Percentiles rank a stretch among this genome's conserved stretches.
These are phyloP conservation scores for Ceratorhiza oryzae-sativae DNA, from an alignment of 1,284 basidiomycete species.

Conservation along the genomic window DNA sequence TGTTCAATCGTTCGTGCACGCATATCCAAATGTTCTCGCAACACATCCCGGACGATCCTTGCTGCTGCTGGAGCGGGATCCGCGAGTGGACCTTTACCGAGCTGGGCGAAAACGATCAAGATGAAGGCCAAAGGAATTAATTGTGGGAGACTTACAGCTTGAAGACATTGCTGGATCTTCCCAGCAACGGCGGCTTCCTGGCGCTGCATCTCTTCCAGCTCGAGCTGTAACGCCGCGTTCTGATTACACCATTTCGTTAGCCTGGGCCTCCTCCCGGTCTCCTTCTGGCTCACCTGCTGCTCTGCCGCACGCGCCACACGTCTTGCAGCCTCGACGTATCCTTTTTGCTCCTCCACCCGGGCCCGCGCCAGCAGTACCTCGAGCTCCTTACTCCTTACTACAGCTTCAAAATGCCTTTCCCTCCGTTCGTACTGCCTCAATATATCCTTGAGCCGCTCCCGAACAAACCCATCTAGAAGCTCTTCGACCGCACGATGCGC, in stretches of 20 bases:
- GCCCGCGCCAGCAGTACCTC: slow-evolving; percentile 82
- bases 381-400: slow-evolving; percentile 85
- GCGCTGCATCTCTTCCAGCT: slow-evolving; percentile 33
- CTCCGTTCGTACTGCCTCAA: slow-evolving; percentile 83
- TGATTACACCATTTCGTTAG: background rate
- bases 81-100: slow-evolving; percentile 18
- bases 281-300: slow-evolving; percentile 27
- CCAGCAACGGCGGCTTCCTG: slow-evolving; percentile 24
- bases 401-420: slow-evolving; percentile 86
- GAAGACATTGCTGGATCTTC: slow-evolving; percentile 34
- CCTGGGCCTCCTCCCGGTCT: too few species aligned
- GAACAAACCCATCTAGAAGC: slow-evolving; percentile 79
- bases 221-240: slow-evolving; percentile 30
- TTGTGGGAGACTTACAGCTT: slow-evolving; percentile 6
- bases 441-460: slow-evolving; percentile 81
- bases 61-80: slow-evolving; percentile 33
- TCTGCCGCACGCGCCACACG: slow-evolving; percentile 41
- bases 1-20: slow-evolving; percentile 35
- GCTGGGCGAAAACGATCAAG: background rate
- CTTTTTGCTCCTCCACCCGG: slow-evolving; percentile 81
- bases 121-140: background rate
- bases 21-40: slow-evolving; percentile 35
- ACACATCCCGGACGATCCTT: slow-evolving; percentile 23
- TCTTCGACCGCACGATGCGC: slow-evolving; percentile 63
- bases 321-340: slow-evolving; percentile 73